Conservation (phyloP, 1,139 yeast species). For the Protomyces gravidus region DNA sequence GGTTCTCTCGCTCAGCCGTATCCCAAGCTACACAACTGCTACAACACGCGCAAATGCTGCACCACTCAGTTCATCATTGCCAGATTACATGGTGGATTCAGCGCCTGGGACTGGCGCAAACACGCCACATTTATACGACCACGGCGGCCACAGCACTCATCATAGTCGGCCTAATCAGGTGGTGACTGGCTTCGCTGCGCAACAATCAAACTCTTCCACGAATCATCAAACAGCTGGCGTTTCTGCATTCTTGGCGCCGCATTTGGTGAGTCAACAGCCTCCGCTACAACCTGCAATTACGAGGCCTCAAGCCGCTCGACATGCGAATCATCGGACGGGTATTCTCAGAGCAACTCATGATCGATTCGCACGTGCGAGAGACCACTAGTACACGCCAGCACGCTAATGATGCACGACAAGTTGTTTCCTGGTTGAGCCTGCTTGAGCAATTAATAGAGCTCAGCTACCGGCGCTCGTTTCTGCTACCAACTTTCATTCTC, state of each 20-base stretch:
- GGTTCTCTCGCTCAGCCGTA: slow-evolving; percentile 8
- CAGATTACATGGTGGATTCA: slow-evolving; percentile 15
- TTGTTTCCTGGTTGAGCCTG: too few species aligned
- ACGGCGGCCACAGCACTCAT: background rate
- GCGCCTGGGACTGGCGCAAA: slow-evolving; percentile 7
- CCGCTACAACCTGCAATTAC: background rate
- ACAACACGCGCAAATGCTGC: slow-evolving; percentile 26
- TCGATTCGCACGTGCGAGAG: slow-evolving; percentile 22
- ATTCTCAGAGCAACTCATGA: slow-evolving; percentile 21
- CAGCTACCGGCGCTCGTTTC: too few species aligned
- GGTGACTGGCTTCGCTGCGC: background rate
- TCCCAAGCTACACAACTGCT: slow-evolving; percentile 22
- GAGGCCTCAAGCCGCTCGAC: slow-evolving; percentile 22
- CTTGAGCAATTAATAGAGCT: too few species aligned
- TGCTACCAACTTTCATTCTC: background rate
- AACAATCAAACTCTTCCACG: background rate
- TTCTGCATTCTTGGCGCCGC: background rate
- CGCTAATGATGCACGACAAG: too few species aligned
- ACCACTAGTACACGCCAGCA: too few species aligned
- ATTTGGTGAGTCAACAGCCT: background rate
- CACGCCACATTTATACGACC: slow-evolving; percentile 10
- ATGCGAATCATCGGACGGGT: slow-evolving; percentile 23
- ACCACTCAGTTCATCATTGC: slow-evolving; percentile 14
- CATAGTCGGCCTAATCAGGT: background rate
- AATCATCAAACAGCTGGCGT: background rate